These are phyloP conservation scores for Aureobasidium zeae DNA, from an alignment of 2,329 filamentous ascomycete species.

Conservation along the genomic window DNA sequence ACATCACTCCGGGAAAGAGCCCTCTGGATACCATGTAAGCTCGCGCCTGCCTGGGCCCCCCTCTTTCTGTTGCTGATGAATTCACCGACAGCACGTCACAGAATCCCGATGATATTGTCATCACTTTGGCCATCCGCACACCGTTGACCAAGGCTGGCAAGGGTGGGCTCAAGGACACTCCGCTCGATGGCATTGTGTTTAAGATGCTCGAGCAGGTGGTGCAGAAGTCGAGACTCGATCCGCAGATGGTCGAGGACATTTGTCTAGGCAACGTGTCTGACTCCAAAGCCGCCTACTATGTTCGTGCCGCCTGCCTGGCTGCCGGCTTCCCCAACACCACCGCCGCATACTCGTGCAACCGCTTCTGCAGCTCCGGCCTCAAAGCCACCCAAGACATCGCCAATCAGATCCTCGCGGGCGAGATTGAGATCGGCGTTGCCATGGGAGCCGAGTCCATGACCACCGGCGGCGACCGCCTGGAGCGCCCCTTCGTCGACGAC, in stretches of 20 bases:
- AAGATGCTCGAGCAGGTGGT: conserved; percentile 61
- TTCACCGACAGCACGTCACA: conserved; percentile 62
- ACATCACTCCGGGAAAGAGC: conserved; percentile 62
- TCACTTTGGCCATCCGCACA: conserved; percentile 83
- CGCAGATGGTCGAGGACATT: conserved; percentile 52
- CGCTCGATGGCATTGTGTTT: conserved; percentile 77
- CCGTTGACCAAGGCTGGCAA: conserved; percentile 81
- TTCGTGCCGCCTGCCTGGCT: conserved; percentile 77
- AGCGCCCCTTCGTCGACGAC: conserved; percentile 66
- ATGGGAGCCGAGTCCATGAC: conserved; percentile 88
- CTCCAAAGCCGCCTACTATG: conserved; percentile 78
- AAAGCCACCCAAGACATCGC: conserved; percentile 94
- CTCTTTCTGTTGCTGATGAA: too few relatives aligned
- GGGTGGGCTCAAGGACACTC: conserved; percentile 91
- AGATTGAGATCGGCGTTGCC: conserved; percentile 80
- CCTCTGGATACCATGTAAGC: conserved; percentile 69
- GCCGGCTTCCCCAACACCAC: conserved; percentile 91
- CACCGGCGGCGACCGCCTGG: conserved; percentile 57
- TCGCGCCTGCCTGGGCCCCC: conserved; percentile 28
- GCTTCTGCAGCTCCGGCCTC: conserved; percentile 94
- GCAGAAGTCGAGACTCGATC: conserved; percentile 25
- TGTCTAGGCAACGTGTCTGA: conserved; percentile 88
- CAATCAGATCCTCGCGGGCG: conserved; percentile 68
- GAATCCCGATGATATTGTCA: conserved; percentile 93
- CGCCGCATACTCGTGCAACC: conserved; percentile 72